These are phyloP conservation scores for Teunomyces barrocoloradensis DNA, from an alignment of 805 yeast species.

Conservation along the genomic window DNA sequence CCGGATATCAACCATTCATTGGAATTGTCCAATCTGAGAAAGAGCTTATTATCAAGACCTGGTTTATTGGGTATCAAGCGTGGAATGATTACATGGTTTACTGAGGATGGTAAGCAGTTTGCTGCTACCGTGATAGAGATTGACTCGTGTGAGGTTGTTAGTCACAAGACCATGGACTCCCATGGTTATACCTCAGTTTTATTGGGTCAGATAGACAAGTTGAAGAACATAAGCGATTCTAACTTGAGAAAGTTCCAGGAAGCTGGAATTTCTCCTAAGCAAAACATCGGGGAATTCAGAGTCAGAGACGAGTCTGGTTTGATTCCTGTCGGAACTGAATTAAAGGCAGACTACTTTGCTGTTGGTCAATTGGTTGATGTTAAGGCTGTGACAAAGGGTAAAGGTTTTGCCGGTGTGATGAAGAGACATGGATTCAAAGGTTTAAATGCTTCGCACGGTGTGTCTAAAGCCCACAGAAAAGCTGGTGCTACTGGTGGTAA, in stretches of 20 bases:
- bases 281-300: conserved; percentile 71
- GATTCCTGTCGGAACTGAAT: conserved; percentile 71
- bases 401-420: conserved; percentile 98
- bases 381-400: conserved; percentile 80
- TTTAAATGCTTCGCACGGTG: conserved; percentile 93
- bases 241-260: conserved; percentile 70
- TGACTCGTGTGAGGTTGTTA: conserved; percentile 82
- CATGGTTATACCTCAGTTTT: conserved; percentile 86
- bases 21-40: conserved; percentile 67
- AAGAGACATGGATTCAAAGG: conserved; percentile 90
- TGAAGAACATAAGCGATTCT: conserved; percentile 48
- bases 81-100: conserved; percentile 88
- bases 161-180: conserved; percentile 62
- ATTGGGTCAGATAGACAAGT: conserved; percentile 76
- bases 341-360: conserved; percentile 80
- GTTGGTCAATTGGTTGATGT: conserved; percentile 84
- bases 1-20: conserved; percentile 64
- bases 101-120: conserved; percentile 61
- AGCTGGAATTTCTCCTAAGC: conserved; percentile 84
- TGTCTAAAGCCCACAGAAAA: conserved; percentile 85
- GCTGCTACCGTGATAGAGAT: conserved; percentile 89
- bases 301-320: conserved; percentile 65
- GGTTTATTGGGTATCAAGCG: conserved; percentile 82
- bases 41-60: conserved; percentile 70
- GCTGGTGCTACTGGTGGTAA: conserved; percentile 98